Base-by-base conservation (phyloP, 345 rosid genomes). In the Murraya koenigii region DNA sequence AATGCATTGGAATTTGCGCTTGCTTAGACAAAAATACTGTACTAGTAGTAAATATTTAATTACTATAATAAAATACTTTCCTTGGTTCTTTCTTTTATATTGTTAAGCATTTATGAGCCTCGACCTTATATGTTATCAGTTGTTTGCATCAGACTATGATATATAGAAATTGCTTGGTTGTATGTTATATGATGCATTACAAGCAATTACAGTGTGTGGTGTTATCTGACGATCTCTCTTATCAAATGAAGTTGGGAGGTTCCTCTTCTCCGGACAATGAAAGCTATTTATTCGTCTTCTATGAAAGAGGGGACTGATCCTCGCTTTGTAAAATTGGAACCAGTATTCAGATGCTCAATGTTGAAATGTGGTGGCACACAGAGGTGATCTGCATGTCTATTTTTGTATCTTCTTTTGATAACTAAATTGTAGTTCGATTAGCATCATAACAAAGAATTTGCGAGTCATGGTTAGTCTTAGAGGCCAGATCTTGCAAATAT, bases 161-260 rank as follows among this genome's bases (percentile, higher is more conserved):
- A 58, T 11, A 10, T 8, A 3, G 33, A 23, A 56, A 14, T 72
- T 72, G 49, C 52, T 49, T 32, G 32, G 38, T 52, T 38, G 25
- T 73, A 22, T 71, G 17, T 33, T 36, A 6, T 33, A 30, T 63
- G 56, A 74, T 60, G 67, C 28, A 70, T 60, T 6, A 62, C 38
- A 73, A 68, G 66, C 62, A 64, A 77, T 69, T 76, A 54, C 44
- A 17, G 56, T 32, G 35, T 61, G 26, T 55, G 65, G 52, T 69
- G 41, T 71, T 75, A 59, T 61, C 44, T 77, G 52, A 56, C 79
- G 44, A 78, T 80, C 56, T 66, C 66, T 64, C 44, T 71, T 73
- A 60, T 78, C 70, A 61, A 76, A 67, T 88, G 94, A 89, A 92
- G 97, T 88, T 96, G 99, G 99, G 99, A 96, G 88, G 90, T 94